Evolutionary conservation across 1,284 basidiomycete species (phyloP).

Genomic region (Ganoderma resinaceum): DNA sequence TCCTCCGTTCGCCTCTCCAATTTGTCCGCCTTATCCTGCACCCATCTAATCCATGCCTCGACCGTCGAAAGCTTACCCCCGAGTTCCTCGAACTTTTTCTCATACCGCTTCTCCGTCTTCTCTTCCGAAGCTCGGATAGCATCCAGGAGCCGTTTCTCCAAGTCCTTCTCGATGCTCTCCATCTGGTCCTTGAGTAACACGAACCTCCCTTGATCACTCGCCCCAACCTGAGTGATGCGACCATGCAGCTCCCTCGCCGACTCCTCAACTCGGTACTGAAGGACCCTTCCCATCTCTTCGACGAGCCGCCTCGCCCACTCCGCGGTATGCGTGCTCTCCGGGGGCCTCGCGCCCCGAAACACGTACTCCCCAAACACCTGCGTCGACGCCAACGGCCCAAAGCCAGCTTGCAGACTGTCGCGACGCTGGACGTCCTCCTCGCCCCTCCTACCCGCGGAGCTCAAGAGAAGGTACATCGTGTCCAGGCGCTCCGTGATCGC

Average conservation of each 20-base stretch:
- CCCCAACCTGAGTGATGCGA: no score
- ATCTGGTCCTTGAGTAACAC: no score
- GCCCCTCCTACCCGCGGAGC: neutral
- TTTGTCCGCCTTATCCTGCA: neutral
- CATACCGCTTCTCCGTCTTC: neutral
- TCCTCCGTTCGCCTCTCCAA: neutral
- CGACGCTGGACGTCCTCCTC: neutral
- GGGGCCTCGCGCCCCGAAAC: no score
- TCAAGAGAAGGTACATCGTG: neutral
- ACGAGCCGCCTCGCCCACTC: no score
- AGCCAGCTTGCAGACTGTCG: no score
- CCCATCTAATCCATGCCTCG: neutral
- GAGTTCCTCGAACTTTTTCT: neutral
- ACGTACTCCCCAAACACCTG: no score
- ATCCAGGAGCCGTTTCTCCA: neutral
- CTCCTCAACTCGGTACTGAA: no score
- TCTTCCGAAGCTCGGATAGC: neutral
- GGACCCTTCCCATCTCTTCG: no score
- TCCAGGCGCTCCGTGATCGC: neutral
- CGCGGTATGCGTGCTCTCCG: no score
- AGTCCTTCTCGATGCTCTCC: neutral
- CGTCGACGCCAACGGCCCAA: neutral
- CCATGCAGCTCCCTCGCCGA: no score
- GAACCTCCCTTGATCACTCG: no score
- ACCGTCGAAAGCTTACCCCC: neutral